A percentile compares a stretch with the other conserved stretches of the same genome.
Conservation (phyloP, 2,329 filamentous ascomycete genomes). For the Colletotrichum tamarilloi region DNA sequence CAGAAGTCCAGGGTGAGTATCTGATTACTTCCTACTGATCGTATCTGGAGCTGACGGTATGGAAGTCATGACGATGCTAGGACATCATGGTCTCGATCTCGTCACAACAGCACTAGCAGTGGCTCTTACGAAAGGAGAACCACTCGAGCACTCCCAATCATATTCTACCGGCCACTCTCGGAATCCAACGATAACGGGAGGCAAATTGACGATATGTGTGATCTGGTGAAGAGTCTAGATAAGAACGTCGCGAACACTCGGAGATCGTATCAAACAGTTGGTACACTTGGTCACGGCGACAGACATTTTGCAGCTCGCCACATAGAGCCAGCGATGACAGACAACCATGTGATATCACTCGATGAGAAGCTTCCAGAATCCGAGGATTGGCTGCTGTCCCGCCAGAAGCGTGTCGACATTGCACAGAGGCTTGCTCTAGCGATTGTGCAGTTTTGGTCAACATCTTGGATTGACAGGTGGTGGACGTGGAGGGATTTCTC, state of each 20-base stretch:
- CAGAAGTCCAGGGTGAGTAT: not conserved
- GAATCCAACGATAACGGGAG: not conserved
- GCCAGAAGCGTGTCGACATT: slow-evolving; percentile 5
- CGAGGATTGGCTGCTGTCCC: not conserved
- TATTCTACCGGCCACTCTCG: not conserved
- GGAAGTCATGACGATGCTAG: not conserved
- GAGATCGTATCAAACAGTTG: not conserved
- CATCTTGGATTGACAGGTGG: slow-evolving; percentile 9
- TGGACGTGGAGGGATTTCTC: slow-evolving; percentile 23
- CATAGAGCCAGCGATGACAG: not conserved
- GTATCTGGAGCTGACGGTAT: not conserved
- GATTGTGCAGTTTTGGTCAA: slow-evolving; percentile 17
- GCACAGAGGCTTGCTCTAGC: slow-evolving; percentile 15
- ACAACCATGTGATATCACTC: not conserved
- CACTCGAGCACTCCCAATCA: not conserved
- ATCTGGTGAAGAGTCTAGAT: not conserved
- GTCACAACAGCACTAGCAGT: not conserved
- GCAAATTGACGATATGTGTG: slow-evolving; percentile 2
- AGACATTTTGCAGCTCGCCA: not conserved
- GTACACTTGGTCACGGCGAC: slow-evolving; percentile 9
- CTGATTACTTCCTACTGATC: not conserved
- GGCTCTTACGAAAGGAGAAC: not conserved
- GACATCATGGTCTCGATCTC: slow-evolving; percentile 6
- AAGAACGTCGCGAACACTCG: not conserved
- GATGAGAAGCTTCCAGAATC: not conserved